These are phyloP conservation scores for Pyrenophora graminea DNA, from an alignment of 2,329 filamentous ascomycete species.

Conservation along the genomic window DNA sequence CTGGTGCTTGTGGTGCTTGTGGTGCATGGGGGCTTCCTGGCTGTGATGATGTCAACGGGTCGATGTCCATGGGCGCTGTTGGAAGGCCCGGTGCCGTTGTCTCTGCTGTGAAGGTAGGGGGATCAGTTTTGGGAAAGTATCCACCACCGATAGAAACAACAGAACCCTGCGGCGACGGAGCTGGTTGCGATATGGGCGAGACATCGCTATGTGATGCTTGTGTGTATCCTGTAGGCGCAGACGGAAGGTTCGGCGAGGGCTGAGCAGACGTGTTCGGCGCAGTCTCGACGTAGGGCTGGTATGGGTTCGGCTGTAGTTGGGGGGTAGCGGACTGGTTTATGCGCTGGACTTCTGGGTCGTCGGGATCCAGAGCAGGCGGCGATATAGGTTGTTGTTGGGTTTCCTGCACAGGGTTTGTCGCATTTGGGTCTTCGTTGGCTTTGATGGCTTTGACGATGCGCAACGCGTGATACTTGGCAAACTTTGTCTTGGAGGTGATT, in stretches of 20 bases:
- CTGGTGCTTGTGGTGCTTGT: slow-evolving; percentile 33
- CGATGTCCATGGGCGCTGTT: slow-evolving; percentile 40
- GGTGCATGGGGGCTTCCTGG: slow-evolving; percentile 26
- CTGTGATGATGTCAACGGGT: slow-evolving; percentile 31
- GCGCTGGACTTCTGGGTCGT: slow-evolving; percentile 67
- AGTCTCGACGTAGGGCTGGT: slow-evolving; percentile 63
- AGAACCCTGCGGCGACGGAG: slow-evolving; percentile 52
- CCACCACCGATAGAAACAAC: slow-evolving; percentile 55
- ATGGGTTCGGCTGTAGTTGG: slow-evolving; percentile 23
- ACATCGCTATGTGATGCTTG: slow-evolving; percentile 52
- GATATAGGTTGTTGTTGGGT: slow-evolving; percentile 42
- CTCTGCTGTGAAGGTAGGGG: slow-evolving; percentile 53
- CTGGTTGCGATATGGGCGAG: slow-evolving; percentile 57
- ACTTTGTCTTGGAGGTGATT: slow-evolving; percentile 85
- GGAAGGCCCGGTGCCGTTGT: slow-evolving; percentile 41
- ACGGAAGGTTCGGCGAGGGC: slow-evolving; percentile 46
- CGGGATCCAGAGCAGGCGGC: slow-evolving; percentile 60
- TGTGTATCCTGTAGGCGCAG: slow-evolving; percentile 38
- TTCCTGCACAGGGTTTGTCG: slow-evolving; percentile 76
- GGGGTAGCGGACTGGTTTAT: slow-evolving; percentile 48
- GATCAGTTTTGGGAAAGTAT: slow-evolving; percentile 58
- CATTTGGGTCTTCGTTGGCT: slow-evolving; percentile 88
- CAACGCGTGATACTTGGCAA: slow-evolving; percentile 92
- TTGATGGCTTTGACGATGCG: slow-evolving; percentile 90
- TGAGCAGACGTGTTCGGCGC: slow-evolving; percentile 60